Base-by-base conservation (phyloP, 805 yeast species). In the Metschnikowia lachancei region DNA sequence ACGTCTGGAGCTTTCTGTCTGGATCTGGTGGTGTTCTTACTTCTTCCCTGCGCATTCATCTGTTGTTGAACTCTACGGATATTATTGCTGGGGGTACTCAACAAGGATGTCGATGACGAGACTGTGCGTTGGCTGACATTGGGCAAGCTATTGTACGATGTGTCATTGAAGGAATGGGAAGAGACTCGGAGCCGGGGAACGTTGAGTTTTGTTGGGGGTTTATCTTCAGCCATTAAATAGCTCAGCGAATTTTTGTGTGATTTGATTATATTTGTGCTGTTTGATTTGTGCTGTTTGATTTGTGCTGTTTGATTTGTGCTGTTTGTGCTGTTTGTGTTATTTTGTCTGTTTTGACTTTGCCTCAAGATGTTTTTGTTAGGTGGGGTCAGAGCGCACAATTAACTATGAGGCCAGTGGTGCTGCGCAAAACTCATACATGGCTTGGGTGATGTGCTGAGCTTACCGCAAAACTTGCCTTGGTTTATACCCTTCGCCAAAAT, bases 11-110 rank as follows among this genome's bases (percentile, higher is more conserved):
- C 35, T 29, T 34, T 50, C 29, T n/a, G 32, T 18, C 29, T 39
- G 32, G 33, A 30, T 33, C 40, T 34, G 34, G 20, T 17, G 16
- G 39, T 20, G 18, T 24, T 47, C 7, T 37, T 36, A 13, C 33
- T 49, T 34, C 52, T 45, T 26, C 40, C 36, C 30, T 50, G 53
- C 19, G 53, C 54, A n/a, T 44, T 43, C 44, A 52, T 52, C 34
- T 60, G 64, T 43, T 56, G 55, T 45, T 66, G 70, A 34, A 65
- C 58, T 38, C 70, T 56, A 30, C 69, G 60, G 31, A 67, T 67
- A 50, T 66, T 61, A 55, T 70, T 70, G 53, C 75, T 70, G 22
- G 75, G 76, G 0, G 75, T 69, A 49, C 74, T 65, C 36, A 71
- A 58, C 51, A 69, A 62, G 6, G 73, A 67, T 2, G 67, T 57